Conservation (phyloP, 331 rosid species). For the Malus hybrid region DNA sequence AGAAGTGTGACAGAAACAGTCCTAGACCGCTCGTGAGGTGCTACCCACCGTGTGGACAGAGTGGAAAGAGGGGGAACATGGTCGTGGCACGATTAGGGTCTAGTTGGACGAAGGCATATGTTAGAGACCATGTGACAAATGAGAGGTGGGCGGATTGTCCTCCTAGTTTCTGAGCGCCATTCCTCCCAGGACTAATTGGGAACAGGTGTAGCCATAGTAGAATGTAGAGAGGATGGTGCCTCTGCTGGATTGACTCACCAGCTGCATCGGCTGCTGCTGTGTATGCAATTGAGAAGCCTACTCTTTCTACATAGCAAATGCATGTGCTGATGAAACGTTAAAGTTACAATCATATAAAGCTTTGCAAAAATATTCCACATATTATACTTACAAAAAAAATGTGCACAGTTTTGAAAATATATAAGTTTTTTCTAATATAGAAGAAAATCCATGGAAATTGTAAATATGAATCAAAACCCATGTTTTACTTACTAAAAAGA, state of each 20-base stretch:
- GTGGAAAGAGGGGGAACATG: constrained; percentile 14
- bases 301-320: constrained; percentile 3
- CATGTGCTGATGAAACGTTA: constrained; percentile 11
- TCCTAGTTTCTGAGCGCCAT: background rate
- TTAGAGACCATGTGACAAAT: constrained; percentile 6
- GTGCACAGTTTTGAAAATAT: background rate
- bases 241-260: constrained; percentile 6
- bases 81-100: background rate
- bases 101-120: constrained; percentile 7
- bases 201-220: constrained; percentile 12
- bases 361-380: background rate
- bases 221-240: constrained; percentile 4
- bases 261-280: constrained; percentile 1
- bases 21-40: background rate
- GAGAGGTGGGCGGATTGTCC: constrained; percentile 3
- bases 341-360: background rate
- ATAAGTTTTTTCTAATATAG: background rate
- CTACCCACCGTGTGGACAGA: background rate
- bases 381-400: background rate
- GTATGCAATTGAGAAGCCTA: constrained; percentile 15
- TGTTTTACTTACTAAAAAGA: background rate
- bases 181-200: constrained; percentile 10
- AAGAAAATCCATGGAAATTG: background rate
- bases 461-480: background rate
- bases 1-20: constrained; percentile 3